phyloP scores from a whole-genome alignment of 192 early-diverging fungal genomes.

The Coemansia sp. region DNA sequence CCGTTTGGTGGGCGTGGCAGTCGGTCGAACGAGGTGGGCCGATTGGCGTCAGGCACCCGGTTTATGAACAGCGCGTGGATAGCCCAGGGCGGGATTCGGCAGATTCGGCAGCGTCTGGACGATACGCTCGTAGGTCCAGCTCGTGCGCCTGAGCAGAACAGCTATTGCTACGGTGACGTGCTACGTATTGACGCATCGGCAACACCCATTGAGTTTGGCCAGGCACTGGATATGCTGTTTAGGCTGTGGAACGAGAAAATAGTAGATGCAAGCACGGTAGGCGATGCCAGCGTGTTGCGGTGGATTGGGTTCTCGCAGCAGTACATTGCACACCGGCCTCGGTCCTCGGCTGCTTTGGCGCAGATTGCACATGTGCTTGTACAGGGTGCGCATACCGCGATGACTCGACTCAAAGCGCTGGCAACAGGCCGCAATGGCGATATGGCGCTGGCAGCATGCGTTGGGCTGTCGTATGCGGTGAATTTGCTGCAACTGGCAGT shows the following conservation, averaged over 20 bases:
- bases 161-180: conserved; percentile 28
- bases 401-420: conserved; percentile 16
- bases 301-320: conserved; percentile 46
- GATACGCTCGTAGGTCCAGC: neutral
- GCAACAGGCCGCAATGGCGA: neutral
- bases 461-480: conserved; percentile 27
- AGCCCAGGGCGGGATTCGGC: conserved; percentile 35
- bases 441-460: conserved; percentile 11
- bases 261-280: neutral
- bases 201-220: conserved; percentile 30
- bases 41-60: conserved; percentile 31
- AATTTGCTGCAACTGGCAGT: conserved; percentile 32
- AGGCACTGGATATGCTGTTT: conserved; percentile 37
- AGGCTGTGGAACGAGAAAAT: conserved; percentile 32
- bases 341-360: conserved; percentile 16
- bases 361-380: conserved; percentile 16
- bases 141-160: neutral
- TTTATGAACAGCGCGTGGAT: conserved; percentile 42
- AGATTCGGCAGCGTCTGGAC: conserved; percentile 12
- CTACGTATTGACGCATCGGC: conserved; percentile 30
- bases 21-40: neutral
- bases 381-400: conserved; percentile 1
- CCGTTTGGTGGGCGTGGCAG: neutral
- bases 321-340: conserved; percentile 4
- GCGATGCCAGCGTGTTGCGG: conserved; percentile 19